Evolutionary conservation across 2,329 filamentous ascomycete species (phyloP), one percentile per base, ranked within the genome.

Genomic region (Colletotrichum sp.): DNA sequence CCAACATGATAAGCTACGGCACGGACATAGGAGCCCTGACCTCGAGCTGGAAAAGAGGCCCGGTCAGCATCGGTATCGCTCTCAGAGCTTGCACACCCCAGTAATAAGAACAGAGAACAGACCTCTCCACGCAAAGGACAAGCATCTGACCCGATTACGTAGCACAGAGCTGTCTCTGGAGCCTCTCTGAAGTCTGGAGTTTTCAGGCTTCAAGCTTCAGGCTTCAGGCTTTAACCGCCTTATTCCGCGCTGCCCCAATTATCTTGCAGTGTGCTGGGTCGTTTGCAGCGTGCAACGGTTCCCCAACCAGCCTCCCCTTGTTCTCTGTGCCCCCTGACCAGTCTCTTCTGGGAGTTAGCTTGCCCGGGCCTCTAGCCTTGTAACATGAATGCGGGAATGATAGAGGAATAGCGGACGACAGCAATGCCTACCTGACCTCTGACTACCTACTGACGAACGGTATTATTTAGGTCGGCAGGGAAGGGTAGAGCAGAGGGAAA

Each of bases 221-320:
- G 58, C 71, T 64, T 68, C 63, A 52, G 63, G 55, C 70, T 73
- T 68, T 61, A 63, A 55, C 34, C 43, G 63, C 69, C 73, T 66
- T 69, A 68, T 67, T 63, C 69, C 62, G 36, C 55, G 72, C 24
- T 24, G 69, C 34, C 56, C 36, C 67, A 69, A 18, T 34, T 52
- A 69, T 32, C 55, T 52, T n/a, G 14, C 34, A 21, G 56, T 56
- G n/a, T 24, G 34, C 24, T 58, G 34, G 36, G 36, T 70, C 48
- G 73, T 62, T 69, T 73, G 65, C 73, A 73, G 69, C 63, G 63
- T 65, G 56, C 69, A 75, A 75, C 73, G 73, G 69, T 55, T 30
- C 63, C 62, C 38, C 26, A 67, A 26, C 73, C 69, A 75, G 73
- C 73, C 63, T 68, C 28, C 43, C 73, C 73, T 75, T 69, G 73